Base-by-base conservation (phyloP, 352 stramenopile genomes). In the Pythium phragmitis region DNA sequence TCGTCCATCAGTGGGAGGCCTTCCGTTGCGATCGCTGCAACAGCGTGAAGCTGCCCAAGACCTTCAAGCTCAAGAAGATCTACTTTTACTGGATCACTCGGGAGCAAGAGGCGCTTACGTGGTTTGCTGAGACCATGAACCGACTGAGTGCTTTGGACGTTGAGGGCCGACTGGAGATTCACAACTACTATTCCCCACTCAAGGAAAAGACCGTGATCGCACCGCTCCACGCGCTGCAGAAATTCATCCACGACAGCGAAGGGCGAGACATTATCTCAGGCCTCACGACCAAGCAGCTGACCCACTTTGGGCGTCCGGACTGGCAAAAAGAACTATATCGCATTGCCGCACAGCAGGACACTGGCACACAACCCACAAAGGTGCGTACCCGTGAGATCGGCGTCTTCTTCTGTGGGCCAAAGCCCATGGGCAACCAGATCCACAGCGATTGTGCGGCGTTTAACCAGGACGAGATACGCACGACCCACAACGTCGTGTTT, bases 21-120 rank as follows among this genome's bases (percentile, higher is more conserved):
- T 88, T 78, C 57, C 76, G 72, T 12, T 91, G 84, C 42, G 70
- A 73, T 17, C 66, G 71, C 41, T 91, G 77, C 59, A 55, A 65
- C 23, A 69, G 80, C 52, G 72, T 93, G 51, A 79, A 78, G 33
- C 80, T 96, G 57, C 76, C 82, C 12, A 61, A 69, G 52, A 78
- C 74, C 68, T 87, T 94, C 70, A 68, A 80, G 51, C 68, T 92
- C 37, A 77, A 74, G 45, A 91, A 92, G 53, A 87, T 92, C 58
- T 91, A 94, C 69, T 94, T 94, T 65, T 37, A 51, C 53, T 60
- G 53, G 53, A 48, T 60, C n/a, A 50, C 53, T 13, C 53, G 53
- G 9, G 39, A 9, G 2, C 53, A 60, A 21, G 37, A 41, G 17
- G 26, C 53, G 14, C 39, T 60, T 0, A 37, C 34, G 3, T 60